Evolutionary conservation across 345 rosid species (phyloP).

Genomic region (Punica granatum): DNA sequence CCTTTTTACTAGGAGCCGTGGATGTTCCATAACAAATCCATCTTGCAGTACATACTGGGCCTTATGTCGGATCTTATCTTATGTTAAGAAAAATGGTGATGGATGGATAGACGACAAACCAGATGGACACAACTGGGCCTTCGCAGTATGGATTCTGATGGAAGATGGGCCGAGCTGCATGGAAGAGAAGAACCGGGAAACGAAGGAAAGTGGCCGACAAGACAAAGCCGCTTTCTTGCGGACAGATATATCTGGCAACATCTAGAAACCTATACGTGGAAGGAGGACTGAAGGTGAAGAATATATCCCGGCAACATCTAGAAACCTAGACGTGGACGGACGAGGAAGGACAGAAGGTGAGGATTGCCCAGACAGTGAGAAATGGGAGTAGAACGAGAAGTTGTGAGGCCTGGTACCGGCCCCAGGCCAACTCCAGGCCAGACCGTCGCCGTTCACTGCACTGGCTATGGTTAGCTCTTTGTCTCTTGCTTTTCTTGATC

Average conservation of each 20-base stretch:
- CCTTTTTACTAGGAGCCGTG: background rate
- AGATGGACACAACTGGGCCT: no score
- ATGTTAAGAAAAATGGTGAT: no score
- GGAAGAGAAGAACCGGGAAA: background rate
- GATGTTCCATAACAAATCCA: background rate
- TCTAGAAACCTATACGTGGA: background rate
- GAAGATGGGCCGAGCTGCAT: constrained; percentile 1
- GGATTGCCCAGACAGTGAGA: background rate
- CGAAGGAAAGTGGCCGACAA: background rate
- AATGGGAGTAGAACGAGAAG: constrained; percentile 35
- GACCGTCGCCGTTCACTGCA: constrained; percentile 41
- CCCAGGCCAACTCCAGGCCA: constrained; percentile 30
- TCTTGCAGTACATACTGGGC: no score
- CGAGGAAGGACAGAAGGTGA: constrained; percentile 6
- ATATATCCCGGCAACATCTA: background rate
- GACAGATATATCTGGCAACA: background rate
- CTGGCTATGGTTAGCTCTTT: constrained; percentile 29
- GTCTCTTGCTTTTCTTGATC: background rate
- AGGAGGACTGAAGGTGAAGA: constrained; percentile 2
- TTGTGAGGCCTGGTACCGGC: constrained; percentile 30
- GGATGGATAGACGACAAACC: background rate
- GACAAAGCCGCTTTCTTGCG: background rate
- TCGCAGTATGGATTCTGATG: no score
- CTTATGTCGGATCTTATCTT: no score
- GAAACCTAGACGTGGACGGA: background rate